A percentile compares a stretch with the other conserved stretches of the same genome.
These are phyloP conservation scores for Colletotrichum zoysiae DNA, from an alignment of 2,329 filamentous ascomycete species.

Conservation along the genomic window DNA sequence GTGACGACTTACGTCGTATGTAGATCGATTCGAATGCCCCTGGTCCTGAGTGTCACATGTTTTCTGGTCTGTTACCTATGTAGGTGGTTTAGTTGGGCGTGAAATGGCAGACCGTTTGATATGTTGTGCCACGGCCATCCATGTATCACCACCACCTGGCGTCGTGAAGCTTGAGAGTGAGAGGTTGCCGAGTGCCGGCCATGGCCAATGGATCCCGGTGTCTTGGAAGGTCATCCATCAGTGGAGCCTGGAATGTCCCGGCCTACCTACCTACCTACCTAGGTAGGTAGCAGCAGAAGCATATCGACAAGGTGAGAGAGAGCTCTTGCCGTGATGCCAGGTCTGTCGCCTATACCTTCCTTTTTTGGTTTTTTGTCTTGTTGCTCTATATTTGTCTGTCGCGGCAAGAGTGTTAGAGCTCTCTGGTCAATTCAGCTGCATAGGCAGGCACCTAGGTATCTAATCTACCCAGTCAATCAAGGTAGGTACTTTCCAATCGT, in stretches of 20 bases:
- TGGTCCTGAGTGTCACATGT: background rate
- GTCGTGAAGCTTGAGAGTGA: background rate
- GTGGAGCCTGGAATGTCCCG: background rate
- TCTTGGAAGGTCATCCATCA: background rate
- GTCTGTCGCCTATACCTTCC: background rate
- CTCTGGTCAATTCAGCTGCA: background rate
- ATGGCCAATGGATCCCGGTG: background rate
- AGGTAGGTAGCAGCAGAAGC: too few species aligned
- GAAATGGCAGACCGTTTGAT: background rate
- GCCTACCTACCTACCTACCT: too few species aligned
- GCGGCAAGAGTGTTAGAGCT: background rate
- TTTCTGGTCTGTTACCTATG: too few species aligned
- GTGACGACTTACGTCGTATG: background rate
- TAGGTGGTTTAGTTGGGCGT: background rate
- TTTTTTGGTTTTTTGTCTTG: background rate
- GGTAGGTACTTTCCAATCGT: background rate
- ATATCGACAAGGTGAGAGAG: background rate
- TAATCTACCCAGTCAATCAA: background rate
- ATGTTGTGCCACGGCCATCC: background rate
- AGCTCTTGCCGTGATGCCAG: background rate
- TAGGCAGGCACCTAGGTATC: too few species aligned
- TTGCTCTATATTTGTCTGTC: background rate
- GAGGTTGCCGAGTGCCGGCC: background rate
- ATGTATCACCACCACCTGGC: background rate
- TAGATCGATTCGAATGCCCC: conserved; percentile 11